Conservation (phyloP, 352 stramenopile species). For the Phytophthora brassicae region DNA sequence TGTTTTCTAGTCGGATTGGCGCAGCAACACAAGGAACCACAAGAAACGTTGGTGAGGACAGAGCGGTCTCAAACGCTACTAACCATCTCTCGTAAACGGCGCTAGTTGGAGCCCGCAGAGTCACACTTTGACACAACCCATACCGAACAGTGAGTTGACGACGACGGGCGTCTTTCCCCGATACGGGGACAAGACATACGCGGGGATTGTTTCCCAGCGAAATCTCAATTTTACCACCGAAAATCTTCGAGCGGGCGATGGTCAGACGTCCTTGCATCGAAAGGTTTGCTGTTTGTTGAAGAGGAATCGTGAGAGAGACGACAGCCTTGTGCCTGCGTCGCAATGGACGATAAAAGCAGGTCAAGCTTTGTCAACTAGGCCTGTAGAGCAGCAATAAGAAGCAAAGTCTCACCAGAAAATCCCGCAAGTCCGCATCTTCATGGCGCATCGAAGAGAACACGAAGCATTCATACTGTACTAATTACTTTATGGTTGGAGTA, state of each 20-base stretch:
- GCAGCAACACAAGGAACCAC: slow-evolving; percentile 6
- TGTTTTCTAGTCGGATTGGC: neutral
- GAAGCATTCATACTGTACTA: slow-evolving; percentile 14
- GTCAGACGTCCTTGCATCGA: slow-evolving; percentile 12
- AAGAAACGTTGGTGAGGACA: slow-evolving; percentile 21
- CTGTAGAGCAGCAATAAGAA: slow-evolving; percentile 5
- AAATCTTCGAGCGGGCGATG: slow-evolving; percentile 23
- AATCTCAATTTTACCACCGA: slow-evolving; percentile 31
- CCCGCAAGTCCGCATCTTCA: slow-evolving; percentile 34
- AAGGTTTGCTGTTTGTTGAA: neutral
- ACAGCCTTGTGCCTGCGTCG: slow-evolving; percentile 26
- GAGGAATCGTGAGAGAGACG: slow-evolving; percentile 24
- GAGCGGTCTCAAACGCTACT: slow-evolving; percentile 22
- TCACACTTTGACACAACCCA: slow-evolving; percentile 13
- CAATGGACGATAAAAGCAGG: neutral
- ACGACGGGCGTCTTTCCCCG: slow-evolving; percentile 18
- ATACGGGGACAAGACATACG: slow-evolving; percentile 14
- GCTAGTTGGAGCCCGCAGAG: slow-evolving; percentile 25
- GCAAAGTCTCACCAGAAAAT: slow-evolving; percentile 31
- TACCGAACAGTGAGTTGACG: slow-evolving; percentile 27
- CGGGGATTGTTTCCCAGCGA: slow-evolving; percentile 4
- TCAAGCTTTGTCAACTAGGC: too few species aligned
- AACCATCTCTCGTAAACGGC: slow-evolving; percentile 32
- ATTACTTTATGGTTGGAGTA: neutral
- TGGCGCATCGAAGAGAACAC: slow-evolving; percentile 22